phyloP scores from a whole-genome alignment of 495 filamentous ascomycete genomes.

The Corynascus novoguineensis region DNA sequence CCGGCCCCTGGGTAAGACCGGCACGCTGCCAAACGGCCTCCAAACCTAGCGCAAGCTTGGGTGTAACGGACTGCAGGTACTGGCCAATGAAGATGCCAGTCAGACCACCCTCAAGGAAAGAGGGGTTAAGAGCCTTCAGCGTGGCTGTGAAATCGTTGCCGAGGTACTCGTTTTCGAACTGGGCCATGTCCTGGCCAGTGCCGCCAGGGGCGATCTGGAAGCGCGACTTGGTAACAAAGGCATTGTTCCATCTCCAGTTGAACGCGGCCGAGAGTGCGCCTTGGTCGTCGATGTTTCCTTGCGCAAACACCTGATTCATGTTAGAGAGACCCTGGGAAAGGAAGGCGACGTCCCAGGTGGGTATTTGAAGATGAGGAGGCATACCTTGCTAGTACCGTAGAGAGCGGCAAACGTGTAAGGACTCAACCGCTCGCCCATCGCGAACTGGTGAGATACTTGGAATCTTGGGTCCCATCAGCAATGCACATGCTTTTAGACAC shows the following conservation, averaged over 20 bases:
- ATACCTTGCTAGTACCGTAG: conserved; percentile 85
- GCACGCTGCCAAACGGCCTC: conserved; percentile 91
- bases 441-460: conserved; percentile 93
- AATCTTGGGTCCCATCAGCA: conserved; percentile 45
- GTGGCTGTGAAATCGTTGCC: conserved; percentile 89
- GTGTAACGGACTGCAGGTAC: conserved; percentile 91
- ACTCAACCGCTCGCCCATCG: conserved; percentile 83
- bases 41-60: conserved; percentile 78
- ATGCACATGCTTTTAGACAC: neutral
- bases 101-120: conserved; percentile 78
- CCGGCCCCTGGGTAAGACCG: conserved; percentile 69
- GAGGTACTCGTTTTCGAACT: conserved; percentile 89
- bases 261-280: conserved; percentile 73
- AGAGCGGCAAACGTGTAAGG: conserved; percentile 93
- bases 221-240: conserved; percentile 76
- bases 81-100: conserved; percentile 93
- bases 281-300: conserved; percentile 91
- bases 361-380: neutral
- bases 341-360: neutral
- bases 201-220: conserved; percentile 69
- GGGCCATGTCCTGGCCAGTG: conserved; percentile 63
- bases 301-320: conserved; percentile 75
- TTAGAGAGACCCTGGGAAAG: conserved; percentile 1
- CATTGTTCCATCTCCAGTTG: conserved; percentile 79
- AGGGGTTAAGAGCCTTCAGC: conserved; percentile 91